phyloP scores from a whole-genome alignment of 495 filamentous ascomycete genomes.

The Penicillium argentinense region DNA sequence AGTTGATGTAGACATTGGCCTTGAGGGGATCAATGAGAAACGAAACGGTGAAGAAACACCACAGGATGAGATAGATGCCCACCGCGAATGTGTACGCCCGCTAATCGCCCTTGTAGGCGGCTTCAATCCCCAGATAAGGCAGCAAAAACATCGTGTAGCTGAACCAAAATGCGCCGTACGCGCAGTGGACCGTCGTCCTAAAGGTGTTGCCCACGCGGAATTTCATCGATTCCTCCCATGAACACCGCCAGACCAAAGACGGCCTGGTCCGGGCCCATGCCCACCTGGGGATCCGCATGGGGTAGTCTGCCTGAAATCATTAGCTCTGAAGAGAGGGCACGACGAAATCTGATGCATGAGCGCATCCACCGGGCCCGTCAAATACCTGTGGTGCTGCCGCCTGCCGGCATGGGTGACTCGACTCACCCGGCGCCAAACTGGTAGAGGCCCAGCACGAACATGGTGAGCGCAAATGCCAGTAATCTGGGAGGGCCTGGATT shows the following conservation, averaged over 20 bases:
- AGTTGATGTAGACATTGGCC: background rate
- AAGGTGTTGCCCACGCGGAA: constrained; percentile 20
- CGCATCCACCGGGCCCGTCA: no score
- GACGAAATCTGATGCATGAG: no score
- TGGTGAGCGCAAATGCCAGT: no score
- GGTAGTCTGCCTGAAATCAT: no score
- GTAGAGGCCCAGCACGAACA: no score
- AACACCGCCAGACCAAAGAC: constrained; percentile 11
- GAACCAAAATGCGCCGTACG: constrained; percentile 18
- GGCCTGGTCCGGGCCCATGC: constrained; percentile 13
- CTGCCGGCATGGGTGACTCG: no score
- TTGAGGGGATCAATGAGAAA: constrained; percentile 3
- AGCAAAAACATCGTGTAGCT: constrained; percentile 16
- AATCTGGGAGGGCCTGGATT: no score
- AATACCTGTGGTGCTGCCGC: no score
- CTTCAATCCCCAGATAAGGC: constrained; percentile 9
- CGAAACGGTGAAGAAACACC: constrained; percentile 16
- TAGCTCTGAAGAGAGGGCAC: no score
- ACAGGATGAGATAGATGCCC: constrained; percentile 16
- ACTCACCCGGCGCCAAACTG: no score
- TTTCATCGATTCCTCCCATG: constrained; percentile 18
- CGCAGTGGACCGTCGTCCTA: constrained; percentile 12
- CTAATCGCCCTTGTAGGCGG: constrained; percentile 9
- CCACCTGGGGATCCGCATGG: no score
- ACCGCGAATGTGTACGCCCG: constrained; percentile 11